Base-by-base conservation (phyloP, 352 stramenopile genomes). In the Phytopythium helicoides region DNA sequence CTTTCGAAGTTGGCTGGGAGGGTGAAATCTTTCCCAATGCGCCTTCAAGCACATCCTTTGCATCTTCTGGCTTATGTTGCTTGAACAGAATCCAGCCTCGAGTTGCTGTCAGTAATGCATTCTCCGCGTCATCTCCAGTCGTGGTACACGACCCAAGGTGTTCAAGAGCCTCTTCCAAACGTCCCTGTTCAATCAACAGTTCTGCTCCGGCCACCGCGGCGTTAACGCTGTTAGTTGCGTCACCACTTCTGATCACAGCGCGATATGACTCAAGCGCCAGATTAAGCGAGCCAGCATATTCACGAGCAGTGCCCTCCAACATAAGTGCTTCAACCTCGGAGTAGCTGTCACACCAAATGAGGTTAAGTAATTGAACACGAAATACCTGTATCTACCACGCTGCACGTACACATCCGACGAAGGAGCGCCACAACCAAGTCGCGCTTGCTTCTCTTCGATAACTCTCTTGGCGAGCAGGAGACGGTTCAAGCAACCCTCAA, bases 401-500 rank as follows among this genome's bases (percentile, higher is more conserved):
- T 18, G 52, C 16, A 68, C 76, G 37, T 76, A 92, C 64, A 92
- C 35, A 3, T 53, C 48, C 10, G 60, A 3, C 14, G 68, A 65
- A 6, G 73, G 78, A 19, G 54, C 22, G 16, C 47, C 39, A 14
- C 62, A 76, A 12, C 74, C 78, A 25, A 92, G 52, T 10, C 42
- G 37, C 18, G 60, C 54, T 2, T 55, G 37, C 52, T 92, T 92
- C 22, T 87, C 72, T 18, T 41, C 25, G 8, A 82, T 62, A 25
- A 81, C 37, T 3, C 64, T 67, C 44, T 68, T 77, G 0, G 67
- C 71, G 21, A 74, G 55, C 11, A 65, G 52, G 18, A 92, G 49
- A 11, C 78, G 81, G 49, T 62, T 70, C 18, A 88, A 36, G 45
- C 76, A 87, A 37, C 70, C 71, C 54, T 92, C 81, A 3, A 88